These are phyloP conservation scores for Fusarium sp. DNA, from an alignment of 2,329 filamentous ascomycete genomes.

Conservation along the genomic window DNA sequence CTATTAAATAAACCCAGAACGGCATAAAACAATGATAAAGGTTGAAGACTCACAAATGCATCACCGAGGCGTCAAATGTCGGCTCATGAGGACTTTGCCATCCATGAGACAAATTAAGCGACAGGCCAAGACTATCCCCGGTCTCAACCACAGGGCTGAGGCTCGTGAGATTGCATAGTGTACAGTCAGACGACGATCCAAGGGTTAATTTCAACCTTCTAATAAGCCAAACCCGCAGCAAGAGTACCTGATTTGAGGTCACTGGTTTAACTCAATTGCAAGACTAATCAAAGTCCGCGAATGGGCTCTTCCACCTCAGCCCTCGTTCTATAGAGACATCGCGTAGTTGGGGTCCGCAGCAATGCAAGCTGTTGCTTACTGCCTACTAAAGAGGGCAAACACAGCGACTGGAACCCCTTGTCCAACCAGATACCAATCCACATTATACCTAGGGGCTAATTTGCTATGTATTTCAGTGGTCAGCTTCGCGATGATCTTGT, in stretches of 20 bases:
- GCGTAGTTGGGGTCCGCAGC: not conserved
- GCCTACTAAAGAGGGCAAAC: not conserved
- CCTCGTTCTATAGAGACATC: slow-evolving; percentile 1
- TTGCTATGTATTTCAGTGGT: not conserved
- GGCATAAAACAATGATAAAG: not conserved
- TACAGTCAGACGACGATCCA: slow-evolving; percentile 16
- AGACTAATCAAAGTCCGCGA: not conserved
- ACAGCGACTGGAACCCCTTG: slow-evolving; percentile 10
- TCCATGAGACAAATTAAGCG: slow-evolving; percentile 37
- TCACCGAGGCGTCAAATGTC: slow-evolving; percentile 13
- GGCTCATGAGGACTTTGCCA: slow-evolving; percentile 6
- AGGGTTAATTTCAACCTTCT: slow-evolving; percentile 1
- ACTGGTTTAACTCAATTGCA: not conserved
- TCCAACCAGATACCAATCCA: slow-evolving; percentile 4
- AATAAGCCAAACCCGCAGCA: not conserved
- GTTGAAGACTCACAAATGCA: not conserved
- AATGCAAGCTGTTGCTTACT: slow-evolving; percentile 17
- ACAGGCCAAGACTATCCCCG: slow-evolving; percentile 38
- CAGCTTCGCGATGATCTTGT: not conserved
- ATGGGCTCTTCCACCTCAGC: not conserved
- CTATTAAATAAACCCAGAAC: not conserved
- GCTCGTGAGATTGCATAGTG: slow-evolving; percentile 15
- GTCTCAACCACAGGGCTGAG: slow-evolving; percentile 33
- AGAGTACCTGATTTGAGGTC: not conserved
- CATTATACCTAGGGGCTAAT: not conserved